Evolutionary conservation across 768 basidiomycete genomes (phyloP), one percentile per base, ranked within the genome.

Genomic region (Lactarius sanguifluus): DNA sequence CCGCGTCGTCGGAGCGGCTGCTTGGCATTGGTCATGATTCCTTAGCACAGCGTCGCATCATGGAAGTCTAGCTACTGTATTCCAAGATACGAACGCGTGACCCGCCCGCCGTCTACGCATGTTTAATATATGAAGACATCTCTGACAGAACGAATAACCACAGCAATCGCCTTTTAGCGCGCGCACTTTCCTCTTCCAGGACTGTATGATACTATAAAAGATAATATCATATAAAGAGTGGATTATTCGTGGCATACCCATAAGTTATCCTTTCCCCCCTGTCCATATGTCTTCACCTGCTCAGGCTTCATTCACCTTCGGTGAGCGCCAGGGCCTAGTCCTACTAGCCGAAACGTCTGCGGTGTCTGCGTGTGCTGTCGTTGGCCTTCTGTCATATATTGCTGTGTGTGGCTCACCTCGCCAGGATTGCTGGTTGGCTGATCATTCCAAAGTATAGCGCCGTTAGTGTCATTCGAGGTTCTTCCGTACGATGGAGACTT

Each of bases 241-340:
- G 12, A 13, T 13, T 50, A n/a, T 10, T n/a, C 10, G 10, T 23
- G 47, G 47, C n/a, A 23, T 47, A 12, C 47, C 13, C 2, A 3
- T 50, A 15, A 50, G 23, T 5, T 15, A 12, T 52, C 23, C 13
- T 52, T 52, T 25, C 13, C 25, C 23, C 18, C 23, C 8, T 20
- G 18, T 18, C 18, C 20, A 30, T 13, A 50, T 36, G 56, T 34
- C 56, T 57, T 30, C 54, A 28, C 15, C 28, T 9, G 1, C 13
- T 28, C 6, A 10, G 34, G 34, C 34, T 34, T 34, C 25, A 8
- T 70, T 71, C 32, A 57, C 60, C n/a, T 73, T 71, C 57, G 70
- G 65, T 61, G 64, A 69, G 7, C 66, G 73, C 41, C 47, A 72
- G 13, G 73, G 73, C n/a, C 66, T 73, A 23, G 50, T 70, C 8